A percentile compares a stretch with the other conserved stretches of the same genome.
Evolutionary conservation across 495 filamentous ascomycete species (phyloP).

Genomic region (Penicillium tannophilum): DNA sequence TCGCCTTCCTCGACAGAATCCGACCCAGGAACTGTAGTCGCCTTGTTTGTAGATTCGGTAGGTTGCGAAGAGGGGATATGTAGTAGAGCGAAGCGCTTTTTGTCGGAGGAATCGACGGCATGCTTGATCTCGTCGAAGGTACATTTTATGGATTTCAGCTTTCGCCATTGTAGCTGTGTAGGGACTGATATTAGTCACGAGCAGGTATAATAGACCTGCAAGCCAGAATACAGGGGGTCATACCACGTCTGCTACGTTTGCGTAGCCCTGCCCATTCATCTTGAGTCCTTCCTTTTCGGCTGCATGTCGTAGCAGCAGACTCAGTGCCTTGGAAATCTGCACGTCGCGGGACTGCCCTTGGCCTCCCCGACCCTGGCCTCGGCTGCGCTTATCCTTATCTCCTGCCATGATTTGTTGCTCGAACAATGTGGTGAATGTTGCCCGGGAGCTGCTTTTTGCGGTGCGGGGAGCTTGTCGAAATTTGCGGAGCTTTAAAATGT

Average conservation of each 20-base stretch:
- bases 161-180: slow-evolving; percentile 66
- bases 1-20: slow-evolving; percentile 18
- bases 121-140: slow-evolving; percentile 71
- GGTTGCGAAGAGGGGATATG: slow-evolving; percentile 40
- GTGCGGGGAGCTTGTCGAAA: slow-evolving; percentile 10
- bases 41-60: slow-evolving; percentile 21
- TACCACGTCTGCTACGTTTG: slow-evolving; percentile 76
- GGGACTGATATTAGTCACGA: neutral
- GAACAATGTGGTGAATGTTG: neutral
- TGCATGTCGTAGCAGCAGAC: slow-evolving; percentile 78
- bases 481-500: slow-evolving; percentile 14
- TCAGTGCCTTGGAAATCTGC: slow-evolving; percentile 78
- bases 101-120: slow-evolving; percentile 78
- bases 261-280: slow-evolving; percentile 79
- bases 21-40: slow-evolving; percentile 11
- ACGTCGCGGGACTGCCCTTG: slow-evolving; percentile 53
- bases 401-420: neutral
- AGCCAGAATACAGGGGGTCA: slow-evolving; percentile 26
- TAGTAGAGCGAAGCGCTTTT: slow-evolving; percentile 80
- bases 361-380: slow-evolving; percentile 15
- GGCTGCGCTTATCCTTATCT: slow-evolving; percentile 14
- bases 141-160: slow-evolving; percentile 66
- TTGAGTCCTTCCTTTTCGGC: slow-evolving; percentile 76
- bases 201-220: neutral
- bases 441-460: neutral